These are phyloP conservation scores for Neonectria coccinea DNA, from an alignment of 2,329 filamentous ascomycete genomes.

Conservation along the genomic window DNA sequence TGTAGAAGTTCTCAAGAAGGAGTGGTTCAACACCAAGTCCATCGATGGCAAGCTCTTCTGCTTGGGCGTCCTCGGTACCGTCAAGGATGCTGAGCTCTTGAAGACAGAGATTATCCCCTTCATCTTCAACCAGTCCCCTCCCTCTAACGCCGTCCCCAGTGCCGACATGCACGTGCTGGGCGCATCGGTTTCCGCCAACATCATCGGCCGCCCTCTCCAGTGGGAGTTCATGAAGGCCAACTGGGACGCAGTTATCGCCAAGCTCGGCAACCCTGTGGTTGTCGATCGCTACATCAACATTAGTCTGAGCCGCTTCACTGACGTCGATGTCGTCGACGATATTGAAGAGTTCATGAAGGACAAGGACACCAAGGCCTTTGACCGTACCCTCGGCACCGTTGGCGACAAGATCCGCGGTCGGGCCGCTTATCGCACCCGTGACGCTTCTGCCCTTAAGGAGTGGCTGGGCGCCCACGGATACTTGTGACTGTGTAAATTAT, in stretches of 20 bases:
- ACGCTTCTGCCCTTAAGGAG: conserved; percentile 77
- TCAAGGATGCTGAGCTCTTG: conserved; percentile 76
- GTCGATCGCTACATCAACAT: conserved; percentile 89
- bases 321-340: conserved; percentile 75
- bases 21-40: conserved; percentile 84
- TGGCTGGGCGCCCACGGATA: conserved; percentile 75
- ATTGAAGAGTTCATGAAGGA: conserved; percentile 86
- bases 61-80: conserved; percentile 79
- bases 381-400: conserved; percentile 86
- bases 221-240: conserved; percentile 90
- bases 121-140: conserved; percentile 76
- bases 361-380: conserved; percentile 88
- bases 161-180: conserved; percentile 90
- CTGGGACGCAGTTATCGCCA: conserved; percentile 79
- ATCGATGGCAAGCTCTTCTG: conserved; percentile 93
- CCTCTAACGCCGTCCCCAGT: conserved; percentile 75
- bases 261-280: conserved; percentile 85
- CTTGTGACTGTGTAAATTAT: conserved; percentile 50
- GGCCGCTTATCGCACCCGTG: conserved; percentile 84
- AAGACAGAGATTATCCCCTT: conserved; percentile 76
- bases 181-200: conserved; percentile 78
- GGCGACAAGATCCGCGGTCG: conserved; percentile 87
- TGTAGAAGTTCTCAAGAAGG: conserved; percentile 82
- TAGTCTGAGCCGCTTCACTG: conserved; percentile 82
- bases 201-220: conserved; percentile 76